phyloP scores from a whole-genome alignment of 73 alveolate genomes.

The Paramecium sexaurelia region DNA sequence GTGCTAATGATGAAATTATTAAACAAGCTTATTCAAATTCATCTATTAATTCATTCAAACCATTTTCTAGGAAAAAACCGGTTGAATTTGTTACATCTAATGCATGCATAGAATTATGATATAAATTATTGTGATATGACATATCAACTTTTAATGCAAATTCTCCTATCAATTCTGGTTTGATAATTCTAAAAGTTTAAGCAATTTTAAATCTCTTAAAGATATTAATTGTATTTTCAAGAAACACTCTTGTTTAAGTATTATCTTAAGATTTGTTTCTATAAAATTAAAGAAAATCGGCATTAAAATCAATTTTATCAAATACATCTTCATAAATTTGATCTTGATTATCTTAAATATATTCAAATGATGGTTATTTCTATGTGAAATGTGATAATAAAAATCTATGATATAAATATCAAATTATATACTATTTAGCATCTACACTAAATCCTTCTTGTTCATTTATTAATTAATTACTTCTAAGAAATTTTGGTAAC shows the following conservation, averaged over 20 bases:
- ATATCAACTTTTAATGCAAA: background rate
- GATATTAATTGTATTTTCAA: background rate
- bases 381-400: slow-evolving; percentile 32
- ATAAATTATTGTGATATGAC: background rate
- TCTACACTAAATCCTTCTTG: background rate
- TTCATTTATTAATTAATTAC: background rate
- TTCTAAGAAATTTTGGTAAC: slow-evolving; percentile 10
- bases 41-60: slow-evolving; percentile 3
- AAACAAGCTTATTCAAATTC: slow-evolving; percentile 63
- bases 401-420: background rate
- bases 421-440: slow-evolving; percentile 6
- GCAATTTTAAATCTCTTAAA: background rate
- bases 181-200: background rate
- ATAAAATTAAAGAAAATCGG: background rate
- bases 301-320: background rate
- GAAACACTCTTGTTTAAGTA: background rate
- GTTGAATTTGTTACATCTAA: slow-evolving; percentile 43
- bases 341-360: background rate
- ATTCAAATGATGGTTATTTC: slow-evolving; percentile 26
- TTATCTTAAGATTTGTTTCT: background rate
- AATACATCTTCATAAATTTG: background rate
- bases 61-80: slow-evolving; percentile 36
- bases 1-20: slow-evolving; percentile 59
- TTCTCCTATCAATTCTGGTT: background rate
- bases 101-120: slow-evolving; percentile 57